Percentiles rank a stretch among this genome's conserved stretches.
These are phyloP conservation scores for Chlamydomonas sp. DNA, from an alignment of 139 green algal genomes.

Conservation along the genomic window DNA sequence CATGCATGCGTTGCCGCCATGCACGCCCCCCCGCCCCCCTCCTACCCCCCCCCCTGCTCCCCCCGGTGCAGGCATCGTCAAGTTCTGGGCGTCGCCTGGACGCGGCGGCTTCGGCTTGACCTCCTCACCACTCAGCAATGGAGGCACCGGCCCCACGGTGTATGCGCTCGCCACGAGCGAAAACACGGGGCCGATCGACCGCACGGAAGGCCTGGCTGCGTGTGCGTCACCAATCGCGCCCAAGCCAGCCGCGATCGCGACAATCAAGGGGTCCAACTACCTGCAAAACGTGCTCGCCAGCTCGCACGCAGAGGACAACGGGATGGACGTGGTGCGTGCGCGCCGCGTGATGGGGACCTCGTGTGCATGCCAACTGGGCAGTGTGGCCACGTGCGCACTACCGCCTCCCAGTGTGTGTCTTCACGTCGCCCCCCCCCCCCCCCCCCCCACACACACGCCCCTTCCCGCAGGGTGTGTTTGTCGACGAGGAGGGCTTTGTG, in stretches of 20 bases:
- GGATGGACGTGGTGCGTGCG: slow-evolving; percentile 39
- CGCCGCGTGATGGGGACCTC: no score
- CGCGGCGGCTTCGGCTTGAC: slow-evolving; percentile 56
- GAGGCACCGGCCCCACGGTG: slow-evolving; percentile 38
- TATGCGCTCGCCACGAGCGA: slow-evolving; percentile 54
- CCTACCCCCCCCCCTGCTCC: no score
- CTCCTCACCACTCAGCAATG: slow-evolving; percentile 15
- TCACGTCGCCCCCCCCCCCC: no score
- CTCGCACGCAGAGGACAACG: slow-evolving; percentile 43
- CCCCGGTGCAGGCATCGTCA: slow-evolving; percentile 27
- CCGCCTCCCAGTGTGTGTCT: not conserved
- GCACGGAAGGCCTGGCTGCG: slow-evolving; percentile 37
- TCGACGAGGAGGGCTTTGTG: slow-evolving; percentile 62
- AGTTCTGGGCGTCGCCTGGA: slow-evolving; percentile 63
- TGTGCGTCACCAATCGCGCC: slow-evolving; percentile 43
- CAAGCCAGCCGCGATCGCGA: slow-evolving; percentile 37
- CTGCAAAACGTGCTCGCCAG: slow-evolving; percentile 49
- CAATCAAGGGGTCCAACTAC: slow-evolving; percentile 59
- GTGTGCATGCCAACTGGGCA: no score
- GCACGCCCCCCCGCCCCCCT: no score
- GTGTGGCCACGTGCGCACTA: no score
- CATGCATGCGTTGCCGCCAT: no score
- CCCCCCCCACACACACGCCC: no score
- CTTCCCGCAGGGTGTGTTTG: slow-evolving; percentile 56
- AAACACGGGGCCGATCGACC: slow-evolving; percentile 24